Evolutionary conservation across 768 basidiomycete species (phyloP).

Genomic region (Agrocybe chaxingu): DNA sequence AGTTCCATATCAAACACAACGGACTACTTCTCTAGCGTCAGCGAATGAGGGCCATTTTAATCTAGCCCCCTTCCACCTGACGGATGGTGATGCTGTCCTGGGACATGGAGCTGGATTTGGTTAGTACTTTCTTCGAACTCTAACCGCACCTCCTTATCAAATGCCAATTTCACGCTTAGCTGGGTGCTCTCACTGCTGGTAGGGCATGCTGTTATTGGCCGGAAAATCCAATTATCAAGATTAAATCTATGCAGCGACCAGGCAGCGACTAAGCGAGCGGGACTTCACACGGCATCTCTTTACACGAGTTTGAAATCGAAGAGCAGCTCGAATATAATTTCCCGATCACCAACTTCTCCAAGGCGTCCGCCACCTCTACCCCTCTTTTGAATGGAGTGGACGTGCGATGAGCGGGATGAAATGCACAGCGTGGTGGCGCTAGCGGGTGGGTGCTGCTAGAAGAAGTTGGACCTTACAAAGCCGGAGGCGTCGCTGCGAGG

Average conservation of each 20-base stretch:
- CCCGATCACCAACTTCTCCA: slow-evolving; percentile 10
- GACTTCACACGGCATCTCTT: too few species aligned
- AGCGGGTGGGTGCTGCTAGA: too few species aligned
- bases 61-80: slow-evolving; percentile 9
- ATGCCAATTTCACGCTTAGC: not conserved
- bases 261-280: too few species aligned
- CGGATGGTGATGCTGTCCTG: slow-evolving; percentile 10
- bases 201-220: too few species aligned
- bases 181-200: slow-evolving; percentile 9
- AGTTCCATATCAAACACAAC: not conserved
- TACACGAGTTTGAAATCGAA: slow-evolving; percentile 1
- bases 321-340: slow-evolving; percentile 6
- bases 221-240: too few species aligned
- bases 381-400: too few species aligned
- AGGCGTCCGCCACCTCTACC: not conserved
- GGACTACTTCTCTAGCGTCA: slow-evolving; percentile 12
- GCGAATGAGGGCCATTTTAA: slow-evolving; percentile 11
- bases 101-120: slow-evolving; percentile 18
- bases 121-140: not conserved
- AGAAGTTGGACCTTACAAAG: too few species aligned
- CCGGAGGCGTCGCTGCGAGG: too few species aligned
- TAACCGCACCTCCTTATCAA: not conserved
- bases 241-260: too few species aligned
- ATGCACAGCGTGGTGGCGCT: too few species aligned
- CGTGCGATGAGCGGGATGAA: too few species aligned